Conservation (phyloP, 108 stramenopile genomes). For the Pseudonitzschia delicatissima region DNA sequence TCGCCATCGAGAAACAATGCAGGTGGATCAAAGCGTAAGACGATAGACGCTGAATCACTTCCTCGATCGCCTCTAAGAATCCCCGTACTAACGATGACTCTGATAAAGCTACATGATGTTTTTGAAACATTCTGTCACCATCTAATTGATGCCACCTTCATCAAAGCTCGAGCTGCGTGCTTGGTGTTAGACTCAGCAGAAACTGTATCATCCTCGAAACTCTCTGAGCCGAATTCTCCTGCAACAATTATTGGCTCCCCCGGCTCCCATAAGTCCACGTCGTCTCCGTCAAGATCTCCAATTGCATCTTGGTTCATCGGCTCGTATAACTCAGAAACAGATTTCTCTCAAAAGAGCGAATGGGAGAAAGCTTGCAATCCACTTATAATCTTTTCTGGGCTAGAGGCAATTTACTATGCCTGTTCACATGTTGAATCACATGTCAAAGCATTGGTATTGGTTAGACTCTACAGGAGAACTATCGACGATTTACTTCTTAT, state of each 20-base stretch:
- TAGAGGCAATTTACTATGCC: constrained; percentile 5
- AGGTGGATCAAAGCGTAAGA: background rate
- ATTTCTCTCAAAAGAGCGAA: constrained; percentile 5
- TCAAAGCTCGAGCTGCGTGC: constrained; percentile 3
- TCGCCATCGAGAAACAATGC: background rate
- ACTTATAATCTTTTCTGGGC: constrained; percentile 10
- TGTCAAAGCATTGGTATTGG: background rate
- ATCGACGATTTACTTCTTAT: background rate
- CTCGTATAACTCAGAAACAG: background rate
- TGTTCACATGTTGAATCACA: constrained; percentile 2
- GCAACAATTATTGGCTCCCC: background rate
- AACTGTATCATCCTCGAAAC: background rate
- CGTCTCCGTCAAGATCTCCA: constrained; percentile 10
- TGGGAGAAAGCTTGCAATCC: constrained; percentile 6
- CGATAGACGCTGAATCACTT: background rate
- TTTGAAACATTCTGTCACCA: constrained; percentile 4
- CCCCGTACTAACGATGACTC: constrained; percentile 5
- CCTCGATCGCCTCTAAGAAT: background rate
- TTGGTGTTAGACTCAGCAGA: background rate
- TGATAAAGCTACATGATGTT: constrained; percentile 4
- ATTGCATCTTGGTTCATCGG: constrained; percentile 12
- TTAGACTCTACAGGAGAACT: background rate
- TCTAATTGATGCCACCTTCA: constrained; percentile 1
- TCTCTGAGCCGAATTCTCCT: background rate
- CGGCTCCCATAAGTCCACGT: background rate